Percentiles rank a stretch among this genome's conserved stretches.
phyloP scores from a whole-genome alignment of 306 rosid species.

The Casuarina glauca region DNA sequence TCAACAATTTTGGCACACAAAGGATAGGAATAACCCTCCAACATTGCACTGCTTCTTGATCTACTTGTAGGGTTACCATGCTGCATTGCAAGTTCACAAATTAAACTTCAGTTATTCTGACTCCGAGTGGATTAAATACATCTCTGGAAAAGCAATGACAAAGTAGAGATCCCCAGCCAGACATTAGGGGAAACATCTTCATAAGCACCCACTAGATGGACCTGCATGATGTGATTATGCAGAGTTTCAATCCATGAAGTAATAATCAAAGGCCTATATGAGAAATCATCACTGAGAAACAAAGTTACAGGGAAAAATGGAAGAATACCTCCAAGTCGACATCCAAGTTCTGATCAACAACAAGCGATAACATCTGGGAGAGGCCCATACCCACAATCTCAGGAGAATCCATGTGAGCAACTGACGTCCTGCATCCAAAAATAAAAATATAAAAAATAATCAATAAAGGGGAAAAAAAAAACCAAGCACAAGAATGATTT shows the following conservation, averaged over 20 bases:
- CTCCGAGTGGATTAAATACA: conserved; percentile 34
- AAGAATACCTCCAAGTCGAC: conserved; percentile 58
- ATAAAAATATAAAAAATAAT: conserved; percentile 18
- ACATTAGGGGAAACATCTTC: conserved; percentile 72
- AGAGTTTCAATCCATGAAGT: conserved; percentile 15
- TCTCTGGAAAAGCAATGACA: conserved; percentile 40
- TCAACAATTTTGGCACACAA: conserved; percentile 63
- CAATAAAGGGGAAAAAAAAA: conserved; percentile 6
- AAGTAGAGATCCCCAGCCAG: conserved; percentile 48
- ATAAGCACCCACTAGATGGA: conserved; percentile 80
- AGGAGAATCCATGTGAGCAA: conserved; percentile 89
- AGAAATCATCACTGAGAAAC: conserved; percentile 4
- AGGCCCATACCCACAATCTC: conserved; percentile 66
- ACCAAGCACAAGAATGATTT: conserved; percentile 13
- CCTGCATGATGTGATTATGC: conserved; percentile 48
- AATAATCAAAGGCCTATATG: conserved; percentile 1
- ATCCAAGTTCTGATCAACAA: conserved; percentile 43
- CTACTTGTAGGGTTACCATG: conserved; percentile 33
- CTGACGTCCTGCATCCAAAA: conserved; percentile 53
- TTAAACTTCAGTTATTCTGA: conserved; percentile 43
- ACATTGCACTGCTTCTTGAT: conserved; percentile 34
- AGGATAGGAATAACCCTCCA: conserved; percentile 68
- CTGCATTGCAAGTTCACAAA: conserved; percentile 68
- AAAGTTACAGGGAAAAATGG: conserved; percentile 7
- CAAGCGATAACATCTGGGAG: conserved; percentile 66